Evolutionary conservation across 2,329 filamentous ascomycete species (phyloP).

Genomic region (Exophiala mesophila): DNA sequence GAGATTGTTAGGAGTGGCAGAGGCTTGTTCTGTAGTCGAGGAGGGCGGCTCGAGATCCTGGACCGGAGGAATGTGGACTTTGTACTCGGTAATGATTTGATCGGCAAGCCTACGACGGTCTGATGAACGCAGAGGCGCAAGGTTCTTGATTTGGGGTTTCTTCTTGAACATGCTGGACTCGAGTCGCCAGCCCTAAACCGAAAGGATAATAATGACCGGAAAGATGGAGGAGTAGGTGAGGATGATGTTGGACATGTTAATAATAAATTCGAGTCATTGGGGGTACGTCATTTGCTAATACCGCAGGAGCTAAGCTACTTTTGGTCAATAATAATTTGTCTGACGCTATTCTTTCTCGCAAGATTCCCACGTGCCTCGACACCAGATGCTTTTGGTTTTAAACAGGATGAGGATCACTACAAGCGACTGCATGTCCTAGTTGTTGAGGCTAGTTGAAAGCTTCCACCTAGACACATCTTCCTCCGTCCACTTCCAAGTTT

Average conservation of each 20-base stretch:
- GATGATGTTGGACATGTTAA: background rate
- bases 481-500: slow-evolving; percentile 26
- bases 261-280: background rate
- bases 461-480: slow-evolving; percentile 14
- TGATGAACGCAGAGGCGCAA: slow-evolving; percentile 61
- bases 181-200: background rate
- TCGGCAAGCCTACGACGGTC: slow-evolving; percentile 63
- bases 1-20: slow-evolving; percentile 34
- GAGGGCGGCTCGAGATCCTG: slow-evolving; percentile 31
- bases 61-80: slow-evolving; percentile 43
- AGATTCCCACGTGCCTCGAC: too few species aligned
- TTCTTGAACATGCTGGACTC: slow-evolving; percentile 56
- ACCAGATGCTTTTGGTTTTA: too few species aligned
- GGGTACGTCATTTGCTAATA: background rate
- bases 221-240: background rate
- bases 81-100: slow-evolving; percentile 60
- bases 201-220: too few species aligned
- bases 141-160: slow-evolving; percentile 62
- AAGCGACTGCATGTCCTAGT: too few species aligned
- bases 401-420: too few species aligned
- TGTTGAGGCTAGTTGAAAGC: background rate
- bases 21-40: slow-evolving; percentile 35
- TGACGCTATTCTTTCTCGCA: too few species aligned
- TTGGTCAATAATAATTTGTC: too few species aligned
- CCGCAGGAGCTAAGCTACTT: too few species aligned